These are phyloP conservation scores for Marasmius fiardii DNA, from an alignment of 1,284 basidiomycete species.

Conservation along the genomic window DNA sequence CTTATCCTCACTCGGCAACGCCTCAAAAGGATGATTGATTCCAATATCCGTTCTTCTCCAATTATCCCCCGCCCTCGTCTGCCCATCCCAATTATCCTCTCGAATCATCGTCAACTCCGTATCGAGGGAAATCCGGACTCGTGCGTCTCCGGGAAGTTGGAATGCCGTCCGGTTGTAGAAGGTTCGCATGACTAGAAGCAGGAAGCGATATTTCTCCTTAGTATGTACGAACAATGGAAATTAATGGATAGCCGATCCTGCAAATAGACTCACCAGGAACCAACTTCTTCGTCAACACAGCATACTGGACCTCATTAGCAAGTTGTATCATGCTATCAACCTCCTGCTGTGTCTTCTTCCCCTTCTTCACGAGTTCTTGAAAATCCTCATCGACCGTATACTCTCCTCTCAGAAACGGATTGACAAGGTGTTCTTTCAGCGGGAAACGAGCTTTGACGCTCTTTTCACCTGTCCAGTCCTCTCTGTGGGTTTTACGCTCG, in stretches of 20 bases:
- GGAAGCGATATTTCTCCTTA: too few relatives aligned
- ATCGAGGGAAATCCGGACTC: conserved; percentile 97
- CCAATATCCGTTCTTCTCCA: conserved; percentile 96
- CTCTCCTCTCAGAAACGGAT: conserved; percentile 87
- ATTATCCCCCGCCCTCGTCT: conserved; percentile 75
- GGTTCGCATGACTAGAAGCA: conserved; percentile 87
- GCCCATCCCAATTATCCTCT: conserved; percentile 97
- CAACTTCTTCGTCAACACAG: conserved; percentile 81
- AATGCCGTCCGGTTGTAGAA: conserved; percentile 99
- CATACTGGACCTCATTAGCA: conserved; percentile 95
- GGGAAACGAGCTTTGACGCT: conserved; percentile 98
- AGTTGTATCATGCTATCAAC: conserved; percentile 96
- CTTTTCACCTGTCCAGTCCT: conserved; percentile 99
- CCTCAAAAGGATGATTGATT: conserved; percentile 89
- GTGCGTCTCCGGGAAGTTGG: conserved; percentile 96
- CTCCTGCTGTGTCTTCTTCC: conserved; percentile 93
- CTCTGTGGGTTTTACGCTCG: conserved; percentile 97
- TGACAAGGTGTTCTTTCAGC: conserved; percentile 94
- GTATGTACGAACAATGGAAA: too few relatives aligned
- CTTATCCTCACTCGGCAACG: conserved; percentile 77
- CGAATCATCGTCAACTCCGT: conserved; percentile 93
- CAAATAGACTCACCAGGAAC: conserved; percentile 71
- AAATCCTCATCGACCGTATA: conserved; percentile 96
- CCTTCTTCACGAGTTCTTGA: conserved; percentile 83
- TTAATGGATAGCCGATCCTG: too few relatives aligned